Evolutionary conservation across 495 filamentous ascomycete genomes (phyloP).

Genomic region (Sordaria brevicollis): DNA sequence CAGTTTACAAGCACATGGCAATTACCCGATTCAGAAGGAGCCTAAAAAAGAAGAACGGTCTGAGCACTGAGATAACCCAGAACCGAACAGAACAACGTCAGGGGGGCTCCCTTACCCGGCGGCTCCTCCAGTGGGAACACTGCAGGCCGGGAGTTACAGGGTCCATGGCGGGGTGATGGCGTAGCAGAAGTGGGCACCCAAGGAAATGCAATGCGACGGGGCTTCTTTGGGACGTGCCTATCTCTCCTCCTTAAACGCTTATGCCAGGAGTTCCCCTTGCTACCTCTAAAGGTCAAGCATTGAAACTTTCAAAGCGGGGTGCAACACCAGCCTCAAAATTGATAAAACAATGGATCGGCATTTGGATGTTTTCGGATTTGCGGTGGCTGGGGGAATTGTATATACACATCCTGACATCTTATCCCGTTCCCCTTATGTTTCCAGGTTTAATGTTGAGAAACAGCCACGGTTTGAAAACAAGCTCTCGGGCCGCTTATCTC

Average conservation of each 20-base stretch:
- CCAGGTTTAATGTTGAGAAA: background rate
- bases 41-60: too few species aligned
- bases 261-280: background rate
- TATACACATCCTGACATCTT: background rate
- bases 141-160: background rate
- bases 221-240: too few species aligned
- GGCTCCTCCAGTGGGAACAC: background rate
- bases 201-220: too few species aligned
- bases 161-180: background rate
- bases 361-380: background rate
- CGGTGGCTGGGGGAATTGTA: background rate
- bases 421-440: too few species aligned
- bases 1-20: too few species aligned
- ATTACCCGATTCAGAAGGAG: too few species aligned
- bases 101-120: background rate
- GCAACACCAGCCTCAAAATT: background rate
- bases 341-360: background rate
- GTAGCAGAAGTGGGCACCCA: background rate
- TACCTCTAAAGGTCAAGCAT: too few species aligned
- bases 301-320: too few species aligned
- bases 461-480: background rate
- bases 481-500: background rate
- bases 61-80: too few species aligned
- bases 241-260: background rate
- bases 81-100: background rate